Evolutionary conservation across 768 basidiomycete genomes (phyloP).

Genomic region (button mushroom (Agaricus bisporus)): DNA sequence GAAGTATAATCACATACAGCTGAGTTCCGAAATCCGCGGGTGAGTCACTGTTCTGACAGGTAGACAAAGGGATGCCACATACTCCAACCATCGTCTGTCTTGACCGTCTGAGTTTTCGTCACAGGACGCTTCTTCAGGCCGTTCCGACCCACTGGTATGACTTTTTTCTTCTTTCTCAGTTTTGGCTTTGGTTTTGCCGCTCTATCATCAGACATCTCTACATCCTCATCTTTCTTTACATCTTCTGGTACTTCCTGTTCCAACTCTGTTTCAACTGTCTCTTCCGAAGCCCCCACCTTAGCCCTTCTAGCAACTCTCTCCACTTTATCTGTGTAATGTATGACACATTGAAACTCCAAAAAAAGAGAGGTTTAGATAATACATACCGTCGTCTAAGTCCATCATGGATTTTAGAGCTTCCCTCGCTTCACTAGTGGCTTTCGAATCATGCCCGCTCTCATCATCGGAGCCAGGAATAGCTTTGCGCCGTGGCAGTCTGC

Average conservation of each 20-base stretch:
- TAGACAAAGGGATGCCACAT: constrained; percentile 31
- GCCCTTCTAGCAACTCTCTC: constrained; percentile 20
- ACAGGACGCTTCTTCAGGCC: constrained; percentile 71
- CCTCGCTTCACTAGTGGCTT: constrained; percentile 26
- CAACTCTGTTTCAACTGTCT: constrained; percentile 18
- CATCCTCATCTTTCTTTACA: constrained; percentile 25
- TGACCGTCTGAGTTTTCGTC: constrained; percentile 46
- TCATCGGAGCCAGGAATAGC: constrained; percentile 23
- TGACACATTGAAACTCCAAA: not conserved
- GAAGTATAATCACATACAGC: constrained; percentile 76
- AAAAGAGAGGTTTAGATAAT: not conserved
- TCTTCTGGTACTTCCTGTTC: constrained; percentile 12
- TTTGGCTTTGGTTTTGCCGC: constrained; percentile 31
- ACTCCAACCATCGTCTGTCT: constrained; percentile 68
- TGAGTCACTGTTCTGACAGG: not conserved
- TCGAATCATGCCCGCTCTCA: constrained; percentile 25
- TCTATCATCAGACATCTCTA: constrained; percentile 31
- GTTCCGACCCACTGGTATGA: constrained; percentile 69
- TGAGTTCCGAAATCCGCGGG: constrained; percentile 21
- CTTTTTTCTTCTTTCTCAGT: constrained; percentile 48
- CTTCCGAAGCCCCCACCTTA: constrained; percentile 13
- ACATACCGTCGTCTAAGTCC: constrained; percentile 71
- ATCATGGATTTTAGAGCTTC: constrained; percentile 55
- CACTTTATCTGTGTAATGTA: constrained; percentile 24
- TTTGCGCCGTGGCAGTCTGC: constrained; percentile 26